Evolutionary conservation across 768 basidiomycete genomes (phyloP).

Genomic region (Russula olivacea): DNA sequence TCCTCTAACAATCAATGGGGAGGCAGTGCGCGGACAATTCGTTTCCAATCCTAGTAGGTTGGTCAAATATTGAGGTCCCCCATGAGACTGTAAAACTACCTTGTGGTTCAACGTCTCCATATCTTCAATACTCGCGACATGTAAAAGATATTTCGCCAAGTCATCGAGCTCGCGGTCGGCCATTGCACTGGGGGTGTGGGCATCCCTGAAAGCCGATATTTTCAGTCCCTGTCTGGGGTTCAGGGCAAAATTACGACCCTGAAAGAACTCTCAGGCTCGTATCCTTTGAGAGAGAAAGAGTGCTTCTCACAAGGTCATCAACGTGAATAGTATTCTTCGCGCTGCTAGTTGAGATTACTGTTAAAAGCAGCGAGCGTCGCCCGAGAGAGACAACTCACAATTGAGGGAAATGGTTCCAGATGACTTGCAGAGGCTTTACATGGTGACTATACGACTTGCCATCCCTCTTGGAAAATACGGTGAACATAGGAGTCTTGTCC

Average conservation of each 20-base stretch:
- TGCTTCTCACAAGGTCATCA: conserved; percentile 64
- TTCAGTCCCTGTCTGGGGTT: conserved; percentile 82
- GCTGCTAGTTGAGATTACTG: conserved; percentile 36
- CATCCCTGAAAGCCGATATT: conserved; percentile 75
- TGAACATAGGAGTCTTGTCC: conserved; percentile 87
- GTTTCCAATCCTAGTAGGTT: conserved; percentile 34
- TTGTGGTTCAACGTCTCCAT: conserved; percentile 62
- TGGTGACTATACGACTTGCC: conserved; percentile 73
- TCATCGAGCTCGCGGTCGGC: conserved; percentile 67
- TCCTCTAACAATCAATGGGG: conserved; percentile 16
- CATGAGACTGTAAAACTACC: conserved; percentile 36
- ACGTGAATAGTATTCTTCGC: conserved; percentile 78
- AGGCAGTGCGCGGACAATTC: conserved; percentile 27
- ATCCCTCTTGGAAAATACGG: conserved; percentile 69
- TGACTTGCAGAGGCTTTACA: conserved; percentile 76
- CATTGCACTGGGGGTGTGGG: conserved; percentile 55
- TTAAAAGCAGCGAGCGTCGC: neutral
- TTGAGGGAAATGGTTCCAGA: conserved; percentile 83
- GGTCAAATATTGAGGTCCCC: neutral
- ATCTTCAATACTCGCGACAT: conserved; percentile 54
- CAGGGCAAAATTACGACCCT: conserved; percentile 72
- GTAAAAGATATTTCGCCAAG: conserved; percentile 57
- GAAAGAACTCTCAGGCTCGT: neutral
- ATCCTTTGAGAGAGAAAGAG: neutral
- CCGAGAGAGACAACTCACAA: conserved; percentile 41